Percentiles rank a stretch among this genome's conserved stretches.
Evolutionary conservation across 1,139 yeast species (phyloP).

Genomic region (Yamadazyma atlantica): DNA sequence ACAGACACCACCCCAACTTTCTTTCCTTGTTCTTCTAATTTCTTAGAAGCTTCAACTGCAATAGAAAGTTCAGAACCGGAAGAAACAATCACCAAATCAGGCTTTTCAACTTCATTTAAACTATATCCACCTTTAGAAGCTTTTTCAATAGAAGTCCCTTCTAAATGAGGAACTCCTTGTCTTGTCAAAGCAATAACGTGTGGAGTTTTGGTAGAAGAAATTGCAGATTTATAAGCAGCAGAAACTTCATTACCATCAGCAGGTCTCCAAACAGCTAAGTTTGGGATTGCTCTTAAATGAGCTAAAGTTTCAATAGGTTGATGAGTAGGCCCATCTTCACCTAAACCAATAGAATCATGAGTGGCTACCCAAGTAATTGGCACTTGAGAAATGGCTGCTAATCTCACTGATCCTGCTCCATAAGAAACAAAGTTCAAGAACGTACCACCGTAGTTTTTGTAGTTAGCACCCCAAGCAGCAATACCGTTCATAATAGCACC

Average conservation of each 20-base stretch:
- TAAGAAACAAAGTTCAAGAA: slow-evolving; percentile 97
- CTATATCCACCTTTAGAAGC: slow-evolving; percentile 97
- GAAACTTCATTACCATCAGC: slow-evolving; percentile 99
- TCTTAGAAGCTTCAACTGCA: slow-evolving; percentile 77
- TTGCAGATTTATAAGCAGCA: slow-evolving; percentile 88
- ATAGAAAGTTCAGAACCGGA: slow-evolving; percentile 96
- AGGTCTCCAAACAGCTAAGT: slow-evolving; percentile 97
- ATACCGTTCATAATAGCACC: slow-evolving; percentile 99
- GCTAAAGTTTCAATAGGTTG: slow-evolving; percentile 99
- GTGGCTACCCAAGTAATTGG: slow-evolving; percentile 98
- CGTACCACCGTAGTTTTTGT: slow-evolving; percentile 95
- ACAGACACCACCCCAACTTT: slow-evolving; percentile 79
- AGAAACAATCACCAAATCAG: slow-evolving; percentile 80
- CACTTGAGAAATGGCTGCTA: slow-evolving; percentile 90
- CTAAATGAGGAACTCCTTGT: slow-evolving; percentile 96
- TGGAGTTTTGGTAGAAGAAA: slow-evolving; percentile 75
- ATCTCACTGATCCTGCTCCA: slow-evolving; percentile 96
- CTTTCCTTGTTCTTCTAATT: slow-evolving; percentile 56
- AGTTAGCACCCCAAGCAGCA: slow-evolving; percentile 91
- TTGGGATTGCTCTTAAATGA: slow-evolving; percentile 96
- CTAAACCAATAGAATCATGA: slow-evolving; percentile 98
- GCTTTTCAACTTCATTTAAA: slow-evolving; percentile 52
- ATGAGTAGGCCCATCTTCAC: slow-evolving; percentile 99
- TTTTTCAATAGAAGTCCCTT: slow-evolving; percentile 88
- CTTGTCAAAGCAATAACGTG: slow-evolving; percentile 90